Evolutionary conservation across 345 rosid species (phyloP).

Genomic region (Lepidium africanum): DNA sequence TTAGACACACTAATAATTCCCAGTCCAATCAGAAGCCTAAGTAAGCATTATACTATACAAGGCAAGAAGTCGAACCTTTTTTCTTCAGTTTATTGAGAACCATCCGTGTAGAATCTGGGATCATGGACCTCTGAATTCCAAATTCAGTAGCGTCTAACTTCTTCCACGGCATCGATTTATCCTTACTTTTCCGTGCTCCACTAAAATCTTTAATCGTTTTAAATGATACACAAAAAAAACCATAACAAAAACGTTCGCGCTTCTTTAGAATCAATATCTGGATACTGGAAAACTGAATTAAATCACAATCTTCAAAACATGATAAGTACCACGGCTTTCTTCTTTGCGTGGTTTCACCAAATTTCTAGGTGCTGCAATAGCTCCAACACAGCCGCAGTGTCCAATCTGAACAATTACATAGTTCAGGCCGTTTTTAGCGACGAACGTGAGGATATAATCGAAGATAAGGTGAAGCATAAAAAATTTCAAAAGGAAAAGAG

Average conservation of each 20-base stretch:
- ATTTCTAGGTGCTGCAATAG: constrained; percentile 19
- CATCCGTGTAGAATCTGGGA: constrained; percentile 45
- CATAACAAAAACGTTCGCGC: background rate
- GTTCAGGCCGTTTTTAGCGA: background rate
- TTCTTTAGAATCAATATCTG: background rate
- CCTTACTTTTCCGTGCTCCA: constrained; percentile 19
- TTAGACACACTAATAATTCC: background rate
- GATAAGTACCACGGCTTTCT: constrained; percentile 20
- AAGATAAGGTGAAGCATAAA: background rate
- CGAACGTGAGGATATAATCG: background rate
- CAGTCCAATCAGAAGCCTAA: background rate
- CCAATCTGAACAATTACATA: constrained; percentile 21
- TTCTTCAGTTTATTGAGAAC: constrained; percentile 52
- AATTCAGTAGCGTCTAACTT: constrained; percentile 48
- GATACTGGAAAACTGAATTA: background rate
- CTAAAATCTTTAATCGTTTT: constrained; percentile 2
- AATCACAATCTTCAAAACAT: background rate
- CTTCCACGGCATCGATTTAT: constrained; percentile 33
- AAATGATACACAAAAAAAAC: background rate
- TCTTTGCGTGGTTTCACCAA: constrained; percentile 23
- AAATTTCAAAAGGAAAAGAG: background rate
- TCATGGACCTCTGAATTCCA: constrained; percentile 53
- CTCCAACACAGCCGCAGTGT: constrained; percentile 27
- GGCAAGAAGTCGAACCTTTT: constrained; percentile 29
- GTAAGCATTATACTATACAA: background rate